Evolutionary conservation across 768 basidiomycete species (phyloP), one percentile per base, ranked within the genome.

Genomic region (Termitomyces bulborhizus): DNA sequence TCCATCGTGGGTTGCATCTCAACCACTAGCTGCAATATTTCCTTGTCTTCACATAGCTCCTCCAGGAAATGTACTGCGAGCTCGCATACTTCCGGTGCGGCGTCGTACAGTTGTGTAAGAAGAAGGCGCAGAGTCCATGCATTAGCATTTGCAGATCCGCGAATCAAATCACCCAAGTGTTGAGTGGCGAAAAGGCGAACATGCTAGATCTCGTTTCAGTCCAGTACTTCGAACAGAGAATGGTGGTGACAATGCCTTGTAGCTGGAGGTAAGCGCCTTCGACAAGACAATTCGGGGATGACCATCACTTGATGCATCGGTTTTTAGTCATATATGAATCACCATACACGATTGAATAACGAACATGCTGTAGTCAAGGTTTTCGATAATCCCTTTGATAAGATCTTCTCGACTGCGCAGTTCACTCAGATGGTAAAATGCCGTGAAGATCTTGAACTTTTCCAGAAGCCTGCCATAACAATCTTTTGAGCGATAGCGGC

Each of bases 1-100:
- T 98, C 95, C 73, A 98, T 80, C 12, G 88, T 92, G 0, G 97
- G 97, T 59, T 93, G 88, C 84, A 98, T 88, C 65, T 90, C 87
- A 3, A 99, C 95, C 3, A 98, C 92, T 50, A 90, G 76, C 64
- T 95, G 88, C 27, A 99, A 76, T 21, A 89, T 82, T 40, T 90
- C 88, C 61, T 85, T 82, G 11, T 84, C 79, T 63, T 94, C 88
- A 62, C 96, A 98, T 1, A 87, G 92, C 62, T 91, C 90, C 66
- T 97, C 88, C 6, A 99, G 78, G 64, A 87, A 90, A 56, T 85
- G 84, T 16, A 97, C 90, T 6, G 97, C 93, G 58, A 91, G 76
- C 71, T 93, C 88, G 65, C 91, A 90, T 1, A 99, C 93, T 67
- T 95, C 92, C 18, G 86, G 76, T 0, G 88, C 82, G 6, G 93